Evolutionary conservation across 2,329 filamentous ascomycete genomes (phyloP).

Genomic region (Ascochyta fabae): DNA sequence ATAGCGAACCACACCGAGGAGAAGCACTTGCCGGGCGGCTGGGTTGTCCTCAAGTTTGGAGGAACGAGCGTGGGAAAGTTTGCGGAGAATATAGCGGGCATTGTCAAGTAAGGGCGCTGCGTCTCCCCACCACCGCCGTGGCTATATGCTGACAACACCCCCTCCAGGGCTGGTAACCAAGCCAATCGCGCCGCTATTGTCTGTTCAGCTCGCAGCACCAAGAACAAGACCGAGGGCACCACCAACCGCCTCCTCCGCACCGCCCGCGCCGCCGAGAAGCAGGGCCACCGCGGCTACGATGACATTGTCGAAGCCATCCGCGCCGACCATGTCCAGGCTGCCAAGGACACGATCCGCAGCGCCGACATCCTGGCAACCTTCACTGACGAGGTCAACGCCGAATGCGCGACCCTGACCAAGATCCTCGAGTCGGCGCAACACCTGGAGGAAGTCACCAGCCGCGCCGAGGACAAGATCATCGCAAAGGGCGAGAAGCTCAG

Average conservation of each 20-base stretch:
- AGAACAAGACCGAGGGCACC: constrained; percentile 92
- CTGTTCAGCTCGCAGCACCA: constrained; percentile 92
- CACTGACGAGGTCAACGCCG: constrained; percentile 70
- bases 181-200: constrained; percentile 85
- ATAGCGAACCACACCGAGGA: constrained; percentile 52
- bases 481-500: constrained; percentile 96
- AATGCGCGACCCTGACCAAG: constrained; percentile 82
- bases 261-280: constrained; percentile 55
- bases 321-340: constrained; percentile 79
- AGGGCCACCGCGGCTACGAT: constrained; percentile 64
- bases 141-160: constrained; percentile 36
- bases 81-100: constrained; percentile 67
- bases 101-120: constrained; percentile 59
- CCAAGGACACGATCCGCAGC: constrained; percentile 56
- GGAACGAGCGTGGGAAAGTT: constrained; percentile 97
- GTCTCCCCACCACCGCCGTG: neutral
- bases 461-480: constrained; percentile 74
- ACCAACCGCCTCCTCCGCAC: constrained; percentile 72
- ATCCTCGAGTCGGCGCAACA: constrained; percentile 70
- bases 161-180: constrained; percentile 62
- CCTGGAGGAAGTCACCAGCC: constrained; percentile 58
- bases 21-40: constrained; percentile 61
- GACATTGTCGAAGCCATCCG: constrained; percentile 81
- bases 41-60: constrained; percentile 95
- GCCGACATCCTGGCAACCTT: constrained; percentile 60